Evolutionary conservation across 1,284 basidiomycete species (phyloP).

Genomic region (Irpex lacteus): DNA sequence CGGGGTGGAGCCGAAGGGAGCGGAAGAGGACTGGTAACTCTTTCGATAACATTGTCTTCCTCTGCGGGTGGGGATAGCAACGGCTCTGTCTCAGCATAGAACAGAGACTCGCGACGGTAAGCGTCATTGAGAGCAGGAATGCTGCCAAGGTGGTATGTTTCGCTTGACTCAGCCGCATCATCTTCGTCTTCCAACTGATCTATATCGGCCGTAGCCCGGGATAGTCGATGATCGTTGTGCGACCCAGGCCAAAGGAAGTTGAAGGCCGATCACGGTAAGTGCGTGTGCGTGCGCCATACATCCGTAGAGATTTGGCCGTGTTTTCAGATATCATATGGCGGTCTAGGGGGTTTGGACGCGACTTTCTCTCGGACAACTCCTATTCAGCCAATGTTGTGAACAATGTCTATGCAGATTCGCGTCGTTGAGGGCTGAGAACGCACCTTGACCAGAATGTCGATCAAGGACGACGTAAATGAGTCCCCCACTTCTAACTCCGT

Average conservation of each 20-base stretch:
- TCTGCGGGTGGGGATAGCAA: conserved; percentile 11
- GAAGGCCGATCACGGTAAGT: conserved; percentile 44
- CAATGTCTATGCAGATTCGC: neutral
- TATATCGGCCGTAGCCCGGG: conserved; percentile 46
- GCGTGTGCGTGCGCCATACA: conserved; percentile 49
- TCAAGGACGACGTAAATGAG: conserved; percentile 65
- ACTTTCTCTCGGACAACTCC: conserved; percentile 71
- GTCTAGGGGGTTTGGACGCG: conserved; percentile 47
- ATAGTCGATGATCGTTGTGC: conserved; percentile 35
- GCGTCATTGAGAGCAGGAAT: conserved; percentile 51
- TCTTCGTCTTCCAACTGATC: conserved; percentile 54
- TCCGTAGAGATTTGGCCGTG: conserved; percentile 57
- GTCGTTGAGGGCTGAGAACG: conserved; percentile 21
- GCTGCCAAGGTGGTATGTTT: conserved; percentile 46
- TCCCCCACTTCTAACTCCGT: conserved; percentile 70
- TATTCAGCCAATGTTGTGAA: neutral
- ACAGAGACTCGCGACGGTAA: conserved; percentile 18
- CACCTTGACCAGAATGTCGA: conserved; percentile 74
- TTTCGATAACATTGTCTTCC: conserved; percentile 1
- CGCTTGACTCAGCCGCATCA: conserved; percentile 36
- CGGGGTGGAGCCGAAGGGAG: conserved; percentile 18
- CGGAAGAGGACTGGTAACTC: conserved; percentile 21
- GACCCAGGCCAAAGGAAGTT: conserved; percentile 6
- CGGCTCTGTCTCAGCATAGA: conserved; percentile 15
- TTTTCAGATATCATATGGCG: conserved; percentile 60